Percentiles rank a stretch among this genome's conserved stretches.
Conservation (phyloP, 176 grass and related monocot species). For the Rhynchospora tenuis region DNA sequence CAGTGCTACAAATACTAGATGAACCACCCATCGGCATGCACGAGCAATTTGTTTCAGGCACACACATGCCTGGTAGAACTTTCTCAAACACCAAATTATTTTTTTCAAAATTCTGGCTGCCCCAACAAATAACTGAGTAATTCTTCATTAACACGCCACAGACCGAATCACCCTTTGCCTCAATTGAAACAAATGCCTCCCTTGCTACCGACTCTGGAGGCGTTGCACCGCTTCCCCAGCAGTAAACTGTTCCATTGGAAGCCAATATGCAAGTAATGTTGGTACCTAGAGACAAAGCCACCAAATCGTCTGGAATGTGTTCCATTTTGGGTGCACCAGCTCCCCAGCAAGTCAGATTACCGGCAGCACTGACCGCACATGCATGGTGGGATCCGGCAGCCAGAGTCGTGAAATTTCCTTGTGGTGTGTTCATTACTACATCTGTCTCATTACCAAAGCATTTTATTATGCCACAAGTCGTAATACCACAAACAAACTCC, state of each 20-base stretch:
- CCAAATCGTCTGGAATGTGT: conserved; percentile 26
- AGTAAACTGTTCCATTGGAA: conserved; percentile 29
- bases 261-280: conserved; percentile 64
- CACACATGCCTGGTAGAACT: conserved; percentile 55
- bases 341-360: conserved; percentile 62
- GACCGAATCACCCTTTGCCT: conserved; percentile 59
- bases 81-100: conserved; percentile 30
- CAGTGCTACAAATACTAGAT: conserved; percentile 27
- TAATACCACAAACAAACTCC: conserved; percentile 75
- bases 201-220: conserved; percentile 20
- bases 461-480: not conserved
- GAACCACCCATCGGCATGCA: conserved; percentile 42
- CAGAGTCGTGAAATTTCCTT: conserved; percentile 1
- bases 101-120: conserved; percentile 23
- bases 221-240: conserved; percentile 40
- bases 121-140: conserved; percentile 77
- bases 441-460: conserved; percentile 28
- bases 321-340: conserved; percentile 24
- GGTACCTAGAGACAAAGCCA: conserved; percentile 47
- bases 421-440: conserved; percentile 6
- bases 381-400: conserved; percentile 52
- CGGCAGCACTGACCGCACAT: conserved; percentile 39
- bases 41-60: not conserved
- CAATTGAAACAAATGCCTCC: conserved; percentile 41
- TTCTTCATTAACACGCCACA: conserved; percentile 48